Evolutionary conservation across 2,329 filamentous ascomycete species (phyloP).

Genomic region (Fusarium continuum): DNA sequence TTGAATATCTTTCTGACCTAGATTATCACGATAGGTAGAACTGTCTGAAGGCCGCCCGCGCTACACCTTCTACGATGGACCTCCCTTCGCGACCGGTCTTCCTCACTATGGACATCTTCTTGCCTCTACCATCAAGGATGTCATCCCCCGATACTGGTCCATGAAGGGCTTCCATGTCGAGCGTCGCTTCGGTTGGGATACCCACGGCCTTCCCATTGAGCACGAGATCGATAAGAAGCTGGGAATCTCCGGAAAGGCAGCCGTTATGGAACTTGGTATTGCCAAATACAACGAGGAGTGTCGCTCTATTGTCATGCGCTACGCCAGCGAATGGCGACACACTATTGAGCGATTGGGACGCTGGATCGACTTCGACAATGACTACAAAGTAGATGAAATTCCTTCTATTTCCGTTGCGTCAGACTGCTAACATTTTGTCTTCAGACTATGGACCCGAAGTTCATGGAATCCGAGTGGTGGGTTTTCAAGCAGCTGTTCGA

Average conservation of each 20-base stretch:
- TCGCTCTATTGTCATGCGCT: constrained; percentile 92
- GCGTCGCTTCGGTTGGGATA: constrained; percentile 93
- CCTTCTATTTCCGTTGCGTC: neutral
- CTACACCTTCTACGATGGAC: constrained; percentile 96
- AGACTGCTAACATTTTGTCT: constrained; percentile 11
- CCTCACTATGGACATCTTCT: constrained; percentile 78
- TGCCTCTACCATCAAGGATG: constrained; percentile 95
- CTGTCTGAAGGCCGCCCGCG: constrained; percentile 82
- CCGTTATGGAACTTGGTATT: constrained; percentile 86
- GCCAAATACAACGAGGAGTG: constrained; percentile 93
- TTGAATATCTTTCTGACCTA: constrained; percentile 6
- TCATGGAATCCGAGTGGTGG: constrained; percentile 98
- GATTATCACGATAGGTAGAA: constrained; percentile 62
- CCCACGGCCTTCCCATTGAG: constrained; percentile 93
- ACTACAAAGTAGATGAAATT: constrained; percentile 76
- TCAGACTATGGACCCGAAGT: constrained; percentile 89
- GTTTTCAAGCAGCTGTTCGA: constrained; percentile 93
- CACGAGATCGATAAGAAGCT: constrained; percentile 98
- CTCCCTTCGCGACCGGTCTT: constrained; percentile 78
- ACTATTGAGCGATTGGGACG: constrained; percentile 89
- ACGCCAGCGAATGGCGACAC: constrained; percentile 83
- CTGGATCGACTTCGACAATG: constrained; percentile 98
- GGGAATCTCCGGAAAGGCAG: constrained; percentile 86
- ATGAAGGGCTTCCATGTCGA: constrained; percentile 96
- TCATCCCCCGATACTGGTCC: constrained; percentile 95